A percentile compares a stretch with the other conserved stretches of the same genome.
These are phyloP conservation scores for Sideroxylon spinosum DNA, from an alignment of 179 eudicot genomes.

Conservation along the genomic window DNA sequence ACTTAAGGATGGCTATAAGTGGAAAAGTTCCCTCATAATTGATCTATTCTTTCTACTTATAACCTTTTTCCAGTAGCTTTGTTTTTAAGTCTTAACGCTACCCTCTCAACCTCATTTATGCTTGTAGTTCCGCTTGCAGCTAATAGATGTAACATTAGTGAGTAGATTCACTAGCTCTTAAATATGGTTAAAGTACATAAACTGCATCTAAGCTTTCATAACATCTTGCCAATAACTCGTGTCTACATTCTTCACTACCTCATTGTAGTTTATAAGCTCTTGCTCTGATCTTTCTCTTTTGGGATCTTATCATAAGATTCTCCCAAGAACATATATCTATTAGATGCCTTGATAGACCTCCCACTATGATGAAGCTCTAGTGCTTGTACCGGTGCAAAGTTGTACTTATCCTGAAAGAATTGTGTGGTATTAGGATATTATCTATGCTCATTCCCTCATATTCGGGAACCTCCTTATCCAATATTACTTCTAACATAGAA, in stretches of 20 bases:
- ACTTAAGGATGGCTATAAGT: neutral
- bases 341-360: no score
- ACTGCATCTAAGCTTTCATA: neutral
- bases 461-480: no score
- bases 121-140: neutral
- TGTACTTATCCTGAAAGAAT: no score
- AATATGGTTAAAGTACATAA: neutral
- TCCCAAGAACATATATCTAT: neutral
- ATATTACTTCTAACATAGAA: no score
- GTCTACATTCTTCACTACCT: neutral
- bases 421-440: no score
- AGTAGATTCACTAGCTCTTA: neutral
- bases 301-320: neutral
- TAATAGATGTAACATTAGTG: neutral
- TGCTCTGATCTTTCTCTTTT: neutral
- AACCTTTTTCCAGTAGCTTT: neutral
- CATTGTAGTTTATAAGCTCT: no score
- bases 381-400: no score
- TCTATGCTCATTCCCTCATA: no score
- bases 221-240: neutral
- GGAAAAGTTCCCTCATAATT: neutral
- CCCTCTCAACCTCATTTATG: neutral
- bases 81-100: neutral
- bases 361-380: no score
- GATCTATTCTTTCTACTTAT: neutral